phyloP scores from a whole-genome alignment of 257 asterid genomes.

The Osmanthus fragrans region DNA sequence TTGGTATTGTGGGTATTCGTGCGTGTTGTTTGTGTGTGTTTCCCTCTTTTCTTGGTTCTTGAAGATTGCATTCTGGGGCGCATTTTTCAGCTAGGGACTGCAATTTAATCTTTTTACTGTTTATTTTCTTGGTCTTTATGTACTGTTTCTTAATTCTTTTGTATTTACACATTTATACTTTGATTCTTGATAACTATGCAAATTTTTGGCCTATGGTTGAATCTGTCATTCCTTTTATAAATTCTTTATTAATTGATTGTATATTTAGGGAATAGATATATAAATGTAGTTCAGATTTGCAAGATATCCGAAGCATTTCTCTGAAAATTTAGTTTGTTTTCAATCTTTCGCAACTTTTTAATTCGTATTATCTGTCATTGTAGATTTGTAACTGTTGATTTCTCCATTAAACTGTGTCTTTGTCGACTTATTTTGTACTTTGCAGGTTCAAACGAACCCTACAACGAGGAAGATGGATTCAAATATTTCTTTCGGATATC shows the following conservation, averaged over 20 bases:
- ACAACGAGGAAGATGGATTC: constrained; percentile 78
- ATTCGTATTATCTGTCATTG: background rate
- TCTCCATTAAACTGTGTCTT: constrained; percentile 4
- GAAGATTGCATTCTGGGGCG: background rate
- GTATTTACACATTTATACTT: background rate
- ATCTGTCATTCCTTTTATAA: background rate
- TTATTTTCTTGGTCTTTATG: background rate
- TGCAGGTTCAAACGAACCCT: constrained; percentile 52
- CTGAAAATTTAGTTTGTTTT: background rate
- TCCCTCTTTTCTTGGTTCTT: background rate
- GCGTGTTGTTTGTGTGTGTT: background rate
- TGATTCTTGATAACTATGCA: background rate
- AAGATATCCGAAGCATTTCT: background rate
- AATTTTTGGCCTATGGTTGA: background rate
- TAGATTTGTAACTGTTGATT: background rate
- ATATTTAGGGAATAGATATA: background rate
- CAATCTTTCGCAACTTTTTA: background rate
- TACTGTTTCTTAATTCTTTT: background rate
- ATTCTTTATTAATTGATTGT: background rate
- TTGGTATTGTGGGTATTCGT: background rate
- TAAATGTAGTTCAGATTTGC: background rate
- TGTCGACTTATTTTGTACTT: constrained; percentile 4
- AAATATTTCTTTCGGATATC: constrained; percentile 82
- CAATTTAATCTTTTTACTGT: background rate
- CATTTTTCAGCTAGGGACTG: background rate